Evolutionary conservation across 495 filamentous ascomycete species (phyloP).

Genomic region (Gamarada debralockiae): DNA sequence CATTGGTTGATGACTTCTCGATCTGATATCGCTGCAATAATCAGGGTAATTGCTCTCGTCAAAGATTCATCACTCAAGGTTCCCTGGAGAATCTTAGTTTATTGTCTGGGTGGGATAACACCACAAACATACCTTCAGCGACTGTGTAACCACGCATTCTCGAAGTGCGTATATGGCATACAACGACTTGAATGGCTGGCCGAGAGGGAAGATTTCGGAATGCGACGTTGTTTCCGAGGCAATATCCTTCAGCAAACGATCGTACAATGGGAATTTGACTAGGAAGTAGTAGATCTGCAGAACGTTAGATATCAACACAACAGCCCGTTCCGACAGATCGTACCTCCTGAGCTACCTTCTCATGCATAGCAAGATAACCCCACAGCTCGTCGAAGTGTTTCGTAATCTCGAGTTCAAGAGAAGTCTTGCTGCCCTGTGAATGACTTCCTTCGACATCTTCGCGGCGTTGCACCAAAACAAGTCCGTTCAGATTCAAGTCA

Average conservation of each 20-base stretch:
- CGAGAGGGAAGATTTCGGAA: constrained; percentile 59
- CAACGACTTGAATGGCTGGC: constrained; percentile 67
- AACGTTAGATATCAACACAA: background rate
- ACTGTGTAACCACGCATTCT: constrained; percentile 33
- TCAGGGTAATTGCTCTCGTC: constrained; percentile 36
- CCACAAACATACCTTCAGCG: constrained; percentile 16
- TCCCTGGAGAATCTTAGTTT: constrained; percentile 13
- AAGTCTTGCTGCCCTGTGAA: constrained; percentile 38
- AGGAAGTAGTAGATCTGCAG: constrained; percentile 66
- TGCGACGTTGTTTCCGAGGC: constrained; percentile 48
- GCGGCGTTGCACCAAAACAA: constrained; percentile 55
- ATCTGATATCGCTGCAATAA: constrained; percentile 43
- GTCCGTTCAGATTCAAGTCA: constrained; percentile 56
- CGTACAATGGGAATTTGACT: constrained; percentile 65
- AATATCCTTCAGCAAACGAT: constrained; percentile 54
- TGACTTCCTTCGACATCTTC: constrained; percentile 27
- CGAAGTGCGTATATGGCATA: constrained; percentile 68
- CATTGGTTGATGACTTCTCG: constrained; percentile 34
- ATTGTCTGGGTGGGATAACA: background rate
- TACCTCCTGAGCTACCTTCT: constrained; percentile 59
- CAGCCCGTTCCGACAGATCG: background rate
- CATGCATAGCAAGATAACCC: constrained; percentile 71
- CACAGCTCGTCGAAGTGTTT: constrained; percentile 85
- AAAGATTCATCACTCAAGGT: constrained; percentile 24
- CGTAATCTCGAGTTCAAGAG: constrained; percentile 71